Evolutionary conservation across 805 yeast genomes (phyloP).

Genomic region (Ogataea glucozyma): DNA sequence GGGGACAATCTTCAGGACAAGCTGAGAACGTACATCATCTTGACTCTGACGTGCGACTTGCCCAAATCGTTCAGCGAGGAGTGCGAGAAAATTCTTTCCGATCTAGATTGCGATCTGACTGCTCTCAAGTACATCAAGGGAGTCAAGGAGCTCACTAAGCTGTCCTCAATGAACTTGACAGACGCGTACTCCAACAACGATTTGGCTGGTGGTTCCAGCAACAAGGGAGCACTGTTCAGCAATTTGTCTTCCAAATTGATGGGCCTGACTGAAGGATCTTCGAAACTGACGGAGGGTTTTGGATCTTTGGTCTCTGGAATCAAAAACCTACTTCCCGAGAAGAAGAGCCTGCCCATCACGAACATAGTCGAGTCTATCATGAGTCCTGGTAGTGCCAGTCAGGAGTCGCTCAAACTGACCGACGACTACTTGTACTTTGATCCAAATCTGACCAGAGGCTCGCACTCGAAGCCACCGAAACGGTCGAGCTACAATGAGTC

Average conservation of each 20-base stretch:
- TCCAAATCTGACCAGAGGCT: constrained; percentile 83
- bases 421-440: constrained; percentile 91
- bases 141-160: constrained; percentile 72
- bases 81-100: constrained; percentile 61
- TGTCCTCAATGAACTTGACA: constrained; percentile 42
- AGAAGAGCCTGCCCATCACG: constrained; percentile 85
- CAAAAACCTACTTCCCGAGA: constrained; percentile 83
- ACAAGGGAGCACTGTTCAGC: constrained; percentile 56
- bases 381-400: constrained; percentile 72
- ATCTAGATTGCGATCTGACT: constrained; percentile 57
- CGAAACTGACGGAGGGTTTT: constrained; percentile 78
- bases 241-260: constrained; percentile 76
- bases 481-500: constrained; percentile 80
- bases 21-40: constrained; percentile 83
- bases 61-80: constrained; percentile 50
- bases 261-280: constrained; percentile 70
- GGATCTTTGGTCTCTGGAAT: constrained; percentile 87
- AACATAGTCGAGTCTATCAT: constrained; percentile 87
- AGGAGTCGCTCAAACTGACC: constrained; percentile 65
- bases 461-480: constrained; percentile 85
- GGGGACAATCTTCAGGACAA: constrained; percentile 66
- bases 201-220: constrained; percentile 35
- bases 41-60: constrained; percentile 57
- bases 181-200: constrained; percentile 28
- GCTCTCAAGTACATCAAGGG: constrained; percentile 75